Base-by-base conservation (phyloP, 2,329 filamentous ascomycete genomes). In the Thermomyces lanuginosus region DNA sequence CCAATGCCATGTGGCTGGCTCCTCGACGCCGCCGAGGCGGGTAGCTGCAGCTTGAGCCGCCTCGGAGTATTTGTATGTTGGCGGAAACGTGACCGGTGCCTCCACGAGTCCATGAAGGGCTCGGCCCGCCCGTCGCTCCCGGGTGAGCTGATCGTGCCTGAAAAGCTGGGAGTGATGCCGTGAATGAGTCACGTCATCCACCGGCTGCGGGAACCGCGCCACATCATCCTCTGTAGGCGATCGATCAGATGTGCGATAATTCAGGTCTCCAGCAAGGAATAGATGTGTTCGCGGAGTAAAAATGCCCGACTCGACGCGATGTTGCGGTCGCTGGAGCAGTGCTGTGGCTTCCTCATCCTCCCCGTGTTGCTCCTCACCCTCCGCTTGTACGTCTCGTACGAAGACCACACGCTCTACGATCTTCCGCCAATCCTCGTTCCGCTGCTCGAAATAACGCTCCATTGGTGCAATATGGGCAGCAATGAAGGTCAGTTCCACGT, bases 241-340 rank as follows among this genome's bases (percentile, higher is more conserved):
- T 1, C 62, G 64, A 35, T 72, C 66, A 5, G 74, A 71, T 10
- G 86, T 91, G 39, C 89, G 77, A 55, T 98, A 98, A 60, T 98
- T 98, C 33, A 98, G 66, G 50, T 98, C 89, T 13, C 89, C 89
- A 0, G 76, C 77, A 24, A 95, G 63, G 48, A 95, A 92, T 1
- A 93, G 61, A 48, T 92, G 73, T 3, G 73, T 73, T 3, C 64
- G 66, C 1, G 80, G 71, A 26, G 68, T 70, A 58, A 84, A 93
- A 30, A 95, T 69, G 12, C 54, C 49, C 4, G 31, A 36, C n/a
- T 40, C 33, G 6, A 36, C 36, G 37, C 38, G 18, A 30, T 43
- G 23, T 33, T 41, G 34, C 10, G 21, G 13, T 9, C 11, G 19
- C 4, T 45, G 37, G 2, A 59, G 39, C 6, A 57, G 44, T 11